A percentile compares a stretch with the other conserved stretches of the same genome.
phyloP scores from a whole-genome alignment of 345 rosid species.

The Eutrema japonicum region DNA sequence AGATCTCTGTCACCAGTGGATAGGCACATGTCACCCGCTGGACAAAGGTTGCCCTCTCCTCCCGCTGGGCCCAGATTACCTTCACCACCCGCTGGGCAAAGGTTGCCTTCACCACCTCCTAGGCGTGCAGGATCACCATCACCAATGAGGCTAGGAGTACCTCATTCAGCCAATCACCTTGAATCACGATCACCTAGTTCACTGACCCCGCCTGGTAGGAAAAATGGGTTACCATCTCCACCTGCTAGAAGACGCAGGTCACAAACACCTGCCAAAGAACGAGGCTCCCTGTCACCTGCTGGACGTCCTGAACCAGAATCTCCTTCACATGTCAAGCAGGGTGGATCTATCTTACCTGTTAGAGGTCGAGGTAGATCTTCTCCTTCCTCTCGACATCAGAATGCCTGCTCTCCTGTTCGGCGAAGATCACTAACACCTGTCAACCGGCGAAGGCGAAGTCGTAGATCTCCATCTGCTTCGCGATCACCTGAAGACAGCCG shows the following conservation, averaged over 20 bases:
- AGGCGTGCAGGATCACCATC: constrained; percentile 47
- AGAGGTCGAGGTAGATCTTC: constrained; percentile 42
- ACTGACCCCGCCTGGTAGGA: constrained; percentile 43
- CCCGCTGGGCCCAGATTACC: constrained; percentile 33
- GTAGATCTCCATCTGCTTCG: constrained; percentile 53
- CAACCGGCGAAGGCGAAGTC: constrained; percentile 34
- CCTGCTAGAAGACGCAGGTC: constrained; percentile 45
- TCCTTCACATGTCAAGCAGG: constrained; percentile 33
- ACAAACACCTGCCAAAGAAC: constrained; percentile 41
- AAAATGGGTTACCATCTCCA: constrained; percentile 38
- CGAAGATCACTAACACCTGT: constrained; percentile 48
- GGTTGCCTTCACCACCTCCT: constrained; percentile 42
- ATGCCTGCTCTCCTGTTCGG: constrained; percentile 38
- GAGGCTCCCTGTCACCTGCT: constrained; percentile 46
- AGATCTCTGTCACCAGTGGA: constrained; percentile 41
- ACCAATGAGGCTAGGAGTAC: constrained; percentile 37
- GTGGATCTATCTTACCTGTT: constrained; percentile 48
- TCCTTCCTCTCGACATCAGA: constrained; percentile 36
- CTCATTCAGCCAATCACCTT: constrained; percentile 25
- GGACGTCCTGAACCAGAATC: constrained; percentile 39
- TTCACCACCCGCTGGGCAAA: constrained; percentile 29
- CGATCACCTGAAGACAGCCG: constrained; percentile 47
- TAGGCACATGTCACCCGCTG: constrained; percentile 24
- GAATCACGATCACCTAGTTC: constrained; percentile 53
- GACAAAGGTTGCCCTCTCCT: constrained; percentile 36